Evolutionary conservation across 768 basidiomycete species (phyloP), one percentile per base, ranked within the genome.

Genomic region (Pleurotus cornucopiae): DNA sequence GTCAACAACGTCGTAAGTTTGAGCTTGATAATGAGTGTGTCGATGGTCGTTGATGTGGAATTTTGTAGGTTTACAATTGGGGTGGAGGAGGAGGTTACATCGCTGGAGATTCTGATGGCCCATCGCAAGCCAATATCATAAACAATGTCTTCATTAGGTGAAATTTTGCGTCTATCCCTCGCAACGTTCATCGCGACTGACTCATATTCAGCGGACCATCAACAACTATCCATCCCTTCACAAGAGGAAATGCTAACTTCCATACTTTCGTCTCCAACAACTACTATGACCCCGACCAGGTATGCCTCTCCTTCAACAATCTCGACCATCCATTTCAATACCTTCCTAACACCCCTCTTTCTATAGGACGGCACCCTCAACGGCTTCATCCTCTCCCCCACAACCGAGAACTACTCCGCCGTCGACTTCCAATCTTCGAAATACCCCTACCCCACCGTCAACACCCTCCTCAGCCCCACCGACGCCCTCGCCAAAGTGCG

Each of bases 221-320:
- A 5, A 72, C 70, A 5, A 60, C 64, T 4, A 57, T 63, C 21
- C 60, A 63, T 44, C 66, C 70, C 1, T 71, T 71, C 45, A 71
- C 70, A 1, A 70, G 70, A 58, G 70, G 70, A 60, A 71, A 71
- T 60, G 64, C 66, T 3, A 71, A 71, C 55, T 71, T 71, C 66
- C 70, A 71, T 48, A 67, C 70, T 4, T 71, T 60, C 55, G 69
- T 71, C 6, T 68, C 68, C 38, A 64, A 67, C 45, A 71, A 71
- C 46, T 71, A 69, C 54, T 69, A 71, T 55, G 69, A 71, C 51
- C 65, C 69, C 4, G 66, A 70, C 54, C 63, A 69, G 60, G 63
- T 64, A 34, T 1, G 18, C 18, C 18, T 18, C 18, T 18, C 18
- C 18, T 18, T 18, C 18, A 18, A 18, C 18, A 18, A 18, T 18